Base-by-base conservation (phyloP, 1,139 yeast genomes). In the Sugiyamaella castrensis region DNA sequence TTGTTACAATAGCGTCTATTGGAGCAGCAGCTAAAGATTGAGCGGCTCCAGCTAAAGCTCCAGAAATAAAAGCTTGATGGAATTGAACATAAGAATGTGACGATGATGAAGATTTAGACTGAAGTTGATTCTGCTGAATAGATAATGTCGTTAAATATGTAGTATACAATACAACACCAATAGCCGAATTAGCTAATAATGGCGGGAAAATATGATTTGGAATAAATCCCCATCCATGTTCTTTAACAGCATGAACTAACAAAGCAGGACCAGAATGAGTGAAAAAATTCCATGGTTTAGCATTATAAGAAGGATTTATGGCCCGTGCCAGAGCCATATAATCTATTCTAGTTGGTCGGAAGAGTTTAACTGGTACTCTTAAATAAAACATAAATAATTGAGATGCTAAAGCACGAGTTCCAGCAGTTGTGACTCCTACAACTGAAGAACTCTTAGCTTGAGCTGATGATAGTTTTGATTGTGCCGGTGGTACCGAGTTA, bases 11-110 rank as follows among this genome's bases (percentile, higher is more conserved):
- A 8, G 97, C 96, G 67, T 91, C 97, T 2, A 91, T 77, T 0
- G 98, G 98, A 1, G 97, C 95, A 1, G 96, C 96, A 1, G 89
- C 92, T n/a, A 87, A 69, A 13, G 95, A 85, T 60, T 92, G 96
- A 11, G 82, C 80, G 0, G 83, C 80, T 0, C 97, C 97, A 0
- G 97, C 97, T 0, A 87, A 58, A 52, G 83, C 81, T 0, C 98
- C 98, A 0, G 96, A 88, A 47, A 79, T 68, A 71, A 88, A 80
- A 0, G 94, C 81, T 60, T 85, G 89, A 13, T 50, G 24, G 8
- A 53, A 48, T 16, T 51, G 44, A 13, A 40, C 46, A 30, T 56
- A 50, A 30, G 42, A n/a, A n/a, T n/a, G 47, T 36, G 47, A 53
- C 9, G 45, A 34, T 4, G 45, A 34, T 16, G 45, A 33, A 15